Conservation (phyloP, 768 basidiomycete genomes). For the Mycena vitilis region DNA sequence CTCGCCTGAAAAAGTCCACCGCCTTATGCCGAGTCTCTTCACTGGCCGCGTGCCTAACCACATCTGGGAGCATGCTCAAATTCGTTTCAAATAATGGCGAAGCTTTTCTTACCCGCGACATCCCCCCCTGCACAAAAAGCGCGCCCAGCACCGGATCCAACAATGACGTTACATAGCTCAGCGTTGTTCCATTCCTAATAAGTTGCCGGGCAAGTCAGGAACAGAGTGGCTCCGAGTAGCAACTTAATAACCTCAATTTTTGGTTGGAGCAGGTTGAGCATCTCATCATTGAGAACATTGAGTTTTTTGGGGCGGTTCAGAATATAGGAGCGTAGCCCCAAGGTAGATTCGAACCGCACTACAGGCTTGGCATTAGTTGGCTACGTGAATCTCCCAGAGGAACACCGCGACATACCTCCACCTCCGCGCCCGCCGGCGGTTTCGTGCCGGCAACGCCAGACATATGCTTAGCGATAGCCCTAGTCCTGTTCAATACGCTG, state of each 20-base stretch:
- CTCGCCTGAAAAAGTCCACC: constrained; percentile 90
- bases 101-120: constrained; percentile 72
- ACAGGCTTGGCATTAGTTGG: constrained; percentile 50
- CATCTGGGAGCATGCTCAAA: constrained; percentile 53
- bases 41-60: constrained; percentile 63
- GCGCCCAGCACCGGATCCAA: constrained; percentile 76
- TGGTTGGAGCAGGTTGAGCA: constrained; percentile 77
- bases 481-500: constrained; percentile 54
- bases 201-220: constrained; percentile 26
- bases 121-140: constrained; percentile 98
- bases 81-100: constrained; percentile 6
- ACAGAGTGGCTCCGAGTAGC: constrained; percentile 23
- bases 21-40: constrained; percentile 68
- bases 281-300: constrained; percentile 84
- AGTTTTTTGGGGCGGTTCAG: constrained; percentile 85
- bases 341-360: constrained; percentile 77
- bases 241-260: constrained; percentile 75
- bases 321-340: constrained; percentile 72
- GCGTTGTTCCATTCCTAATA: constrained; percentile 80
- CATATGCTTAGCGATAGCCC: constrained; percentile 62
- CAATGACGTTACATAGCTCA: constrained; percentile 76
- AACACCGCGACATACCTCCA: constrained; percentile 50
- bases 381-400: constrained; percentile 31
- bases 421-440: constrained; percentile 39
- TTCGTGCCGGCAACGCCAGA: constrained; percentile 49